Evolutionary conservation across 305 asterid genomes (phyloP), one percentile per base, ranked within the genome.

Genomic region (Fraxinus baroniana): DNA sequence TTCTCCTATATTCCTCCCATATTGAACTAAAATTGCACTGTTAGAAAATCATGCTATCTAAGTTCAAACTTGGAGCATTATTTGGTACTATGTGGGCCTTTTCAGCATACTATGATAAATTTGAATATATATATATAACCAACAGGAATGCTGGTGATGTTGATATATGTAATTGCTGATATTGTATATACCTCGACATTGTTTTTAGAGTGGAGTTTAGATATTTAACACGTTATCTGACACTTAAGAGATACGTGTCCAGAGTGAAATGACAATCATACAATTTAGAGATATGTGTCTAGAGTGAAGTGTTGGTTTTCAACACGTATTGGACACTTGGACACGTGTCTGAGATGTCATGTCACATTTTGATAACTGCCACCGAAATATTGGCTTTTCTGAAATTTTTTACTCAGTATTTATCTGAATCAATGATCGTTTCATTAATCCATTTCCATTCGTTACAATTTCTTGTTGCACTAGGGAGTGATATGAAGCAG

Each of bases 1-100:
- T 91, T 88, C 85, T 64, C 77, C 76, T 87, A 92, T 83, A 83
- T 87, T 77, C 94, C 94, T 60, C 79, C 89, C 36, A 77, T 92
- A 71, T 46, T 90, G n/a, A 66, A 55, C 66, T 55, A 55, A n/a
- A 55, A 55, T 55, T n/a, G 26, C 9, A 55, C 26, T 55, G 24
- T n/a, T 15, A 20, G 26, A 55, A 55, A 55, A 55, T 55, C 26
- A 55, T 55, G 66, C 26, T 55, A 55, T 55, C 66, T 55, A 55
- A n/a, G 26, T n/a, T 55, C 0, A 55, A n/a, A 55, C 66, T n/a
- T n/a, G 66, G 66, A 1, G 26, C 66, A n/a, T n/a, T 18, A 55
- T 52, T 52, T n/a, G 66, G 66, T 18, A n/a, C 66, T 55, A 2
- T 55, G 26, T 55, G 66, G 10, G 26, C 26, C 26, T n/a, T 55